A percentile compares a stretch with the other conserved stretches of the same genome.
Conservation (phyloP, 371 early-diverging fungal species). For the Funneliformis caledonium region DNA sequence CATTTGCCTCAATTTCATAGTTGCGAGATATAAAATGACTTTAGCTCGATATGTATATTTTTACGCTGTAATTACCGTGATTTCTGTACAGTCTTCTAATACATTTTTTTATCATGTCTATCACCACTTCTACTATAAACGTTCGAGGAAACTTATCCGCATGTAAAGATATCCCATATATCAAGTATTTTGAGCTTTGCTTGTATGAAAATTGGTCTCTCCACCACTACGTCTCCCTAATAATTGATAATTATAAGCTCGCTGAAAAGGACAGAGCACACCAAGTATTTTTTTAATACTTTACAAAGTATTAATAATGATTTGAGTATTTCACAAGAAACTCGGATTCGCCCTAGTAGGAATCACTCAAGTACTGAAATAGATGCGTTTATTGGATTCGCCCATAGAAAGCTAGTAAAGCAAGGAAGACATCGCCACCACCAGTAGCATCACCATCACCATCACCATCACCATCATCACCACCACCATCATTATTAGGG, state of each 20-base stretch:
- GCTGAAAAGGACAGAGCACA: slow-evolving; percentile 14
- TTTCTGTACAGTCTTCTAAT: not conserved
- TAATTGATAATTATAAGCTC: slow-evolving; percentile 17
- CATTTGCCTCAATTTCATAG: no score
- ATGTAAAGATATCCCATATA: slow-evolving; percentile 14
- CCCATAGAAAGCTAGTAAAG: no score
- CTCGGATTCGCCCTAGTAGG: not conserved
- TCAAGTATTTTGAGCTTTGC: slow-evolving; percentile 19
- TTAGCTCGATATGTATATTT: no score
- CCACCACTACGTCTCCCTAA: not conserved
- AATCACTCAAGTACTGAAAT: slow-evolving; percentile 7
- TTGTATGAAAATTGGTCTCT: slow-evolving; percentile 9
- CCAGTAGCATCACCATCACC: no score
- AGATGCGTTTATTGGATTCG: not conserved
- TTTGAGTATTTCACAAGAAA: not conserved
- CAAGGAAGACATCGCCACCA: no score
- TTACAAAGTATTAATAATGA: not conserved
- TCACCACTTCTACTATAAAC: not conserved
- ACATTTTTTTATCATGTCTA: slow-evolving; percentile 22
- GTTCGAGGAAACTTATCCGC: slow-evolving; percentile 2
- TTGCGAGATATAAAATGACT: no score
- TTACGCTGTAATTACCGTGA: no score
- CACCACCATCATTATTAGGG: no score
- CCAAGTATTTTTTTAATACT: not conserved
- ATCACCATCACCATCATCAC: no score